phyloP scores from a whole-genome alignment of 768 basidiomycete genomes.

The Calocybe indica region DNA sequence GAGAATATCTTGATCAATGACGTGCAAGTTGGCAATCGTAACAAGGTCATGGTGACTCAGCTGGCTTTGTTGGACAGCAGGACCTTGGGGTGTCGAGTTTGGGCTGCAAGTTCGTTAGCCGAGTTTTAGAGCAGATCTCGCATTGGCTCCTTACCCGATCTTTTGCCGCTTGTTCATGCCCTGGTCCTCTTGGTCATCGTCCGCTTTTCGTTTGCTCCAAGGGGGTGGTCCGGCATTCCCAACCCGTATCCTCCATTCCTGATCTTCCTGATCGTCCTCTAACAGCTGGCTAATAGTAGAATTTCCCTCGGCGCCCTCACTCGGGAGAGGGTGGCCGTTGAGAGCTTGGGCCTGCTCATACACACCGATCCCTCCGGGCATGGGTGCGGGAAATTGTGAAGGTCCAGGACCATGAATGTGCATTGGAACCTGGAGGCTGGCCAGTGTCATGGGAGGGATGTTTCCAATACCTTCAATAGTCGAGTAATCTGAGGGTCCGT shows the following conservation, averaged over 20 bases:
- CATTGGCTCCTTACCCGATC: constrained; percentile 26
- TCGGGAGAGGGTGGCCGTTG: constrained; percentile 19
- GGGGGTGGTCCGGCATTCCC: constrained; percentile 57
- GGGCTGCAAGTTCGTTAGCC: constrained; percentile 3
- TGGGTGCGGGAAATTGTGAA: background rate
- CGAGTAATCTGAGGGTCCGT: background rate
- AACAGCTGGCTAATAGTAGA: constrained; percentile 51
- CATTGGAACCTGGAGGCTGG: background rate
- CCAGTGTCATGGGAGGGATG: background rate
- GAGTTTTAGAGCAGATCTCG: background rate
- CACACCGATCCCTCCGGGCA: constrained; percentile 3
- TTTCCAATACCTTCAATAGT: background rate
- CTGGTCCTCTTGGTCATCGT: constrained; percentile 29
- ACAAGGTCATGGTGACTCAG: constrained; percentile 27
- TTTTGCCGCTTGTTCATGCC: constrained; percentile 38
- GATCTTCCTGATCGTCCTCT: constrained; percentile 60
- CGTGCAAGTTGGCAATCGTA: constrained; percentile 44
- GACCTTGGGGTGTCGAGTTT: constrained; percentile 5
- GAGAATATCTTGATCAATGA: constrained; percentile 58
- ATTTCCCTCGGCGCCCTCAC: constrained; percentile 14
- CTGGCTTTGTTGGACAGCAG: constrained; percentile 5
- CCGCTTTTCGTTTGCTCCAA: constrained; percentile 61
- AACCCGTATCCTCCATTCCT: constrained; percentile 62
- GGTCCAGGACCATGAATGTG: too few relatives aligned
- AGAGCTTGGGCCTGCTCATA: constrained; percentile 17